phyloP scores from a whole-genome alignment of 129 eudicot species.

The Tagetes erecta region DNA sequence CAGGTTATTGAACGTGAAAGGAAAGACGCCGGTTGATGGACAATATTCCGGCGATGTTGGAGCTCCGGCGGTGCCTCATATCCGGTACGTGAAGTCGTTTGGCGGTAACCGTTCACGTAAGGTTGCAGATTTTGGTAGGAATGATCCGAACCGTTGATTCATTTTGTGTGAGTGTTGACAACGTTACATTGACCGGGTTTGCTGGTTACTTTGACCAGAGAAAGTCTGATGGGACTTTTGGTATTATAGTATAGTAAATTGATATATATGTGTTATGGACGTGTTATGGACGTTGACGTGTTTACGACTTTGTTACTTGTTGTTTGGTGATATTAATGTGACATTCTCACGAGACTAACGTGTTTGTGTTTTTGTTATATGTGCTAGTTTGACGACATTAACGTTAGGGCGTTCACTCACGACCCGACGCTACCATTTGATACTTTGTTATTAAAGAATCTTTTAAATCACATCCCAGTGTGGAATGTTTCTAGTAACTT shows the following conservation, averaged over 20 bases:
- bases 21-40: conserved; percentile 41
- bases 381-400: too few relatives aligned
- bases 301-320: too few relatives aligned
- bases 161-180: too few relatives aligned
- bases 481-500: too few relatives aligned
- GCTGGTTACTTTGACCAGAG: background rate
- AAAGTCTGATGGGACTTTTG: conserved; percentile 36
- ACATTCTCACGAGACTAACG: too few relatives aligned
- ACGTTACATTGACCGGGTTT: conserved; percentile 16
- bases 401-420: too few relatives aligned
- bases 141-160: conserved; percentile 45
- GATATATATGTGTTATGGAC: background rate
- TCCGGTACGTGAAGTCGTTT: conserved; percentile 47
- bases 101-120: conserved; percentile 68
- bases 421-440: too few relatives aligned
- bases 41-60: conserved; percentile 41
- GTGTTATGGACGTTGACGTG: background rate
- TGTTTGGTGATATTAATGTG: too few relatives aligned
- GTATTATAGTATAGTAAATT: background rate
- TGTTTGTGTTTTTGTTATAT: too few relatives aligned
- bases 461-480: too few relatives aligned
- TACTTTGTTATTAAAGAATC: too few relatives aligned
- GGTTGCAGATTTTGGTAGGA: conserved; percentile 74
- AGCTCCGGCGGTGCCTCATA: conserved; percentile 44
- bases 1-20: conserved; percentile 55